Evolutionary conservation across 306 rosid genomes (phyloP).

Genomic region (Fragaria ananassa): DNA sequence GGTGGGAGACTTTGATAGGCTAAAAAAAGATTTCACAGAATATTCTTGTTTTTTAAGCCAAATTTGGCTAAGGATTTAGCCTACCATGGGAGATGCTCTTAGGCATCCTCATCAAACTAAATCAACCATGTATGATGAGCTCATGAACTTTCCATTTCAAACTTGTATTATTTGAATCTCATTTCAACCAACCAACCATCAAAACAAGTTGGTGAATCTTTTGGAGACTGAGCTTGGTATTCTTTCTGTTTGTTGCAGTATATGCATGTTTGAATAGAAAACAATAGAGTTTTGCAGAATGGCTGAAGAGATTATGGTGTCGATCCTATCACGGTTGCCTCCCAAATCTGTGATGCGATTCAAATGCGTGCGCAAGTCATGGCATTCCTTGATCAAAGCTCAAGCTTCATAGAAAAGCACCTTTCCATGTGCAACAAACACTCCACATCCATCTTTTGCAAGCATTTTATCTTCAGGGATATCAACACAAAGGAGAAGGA

Average conservation of each 20-base stretch:
- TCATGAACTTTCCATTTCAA: neutral
- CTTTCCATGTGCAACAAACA: neutral
- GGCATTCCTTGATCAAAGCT: neutral
- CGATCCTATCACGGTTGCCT: neutral
- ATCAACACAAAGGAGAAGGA: neutral
- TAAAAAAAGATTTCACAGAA: no score
- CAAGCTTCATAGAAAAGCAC: neutral
- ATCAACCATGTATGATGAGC: neutral
- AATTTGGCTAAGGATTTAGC: no score
- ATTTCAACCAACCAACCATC: neutral
- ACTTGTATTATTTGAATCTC: neutral
- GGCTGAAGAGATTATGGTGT: neutral
- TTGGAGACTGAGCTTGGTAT: neutral
- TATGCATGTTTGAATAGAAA: neutral
- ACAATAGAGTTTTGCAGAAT: neutral
- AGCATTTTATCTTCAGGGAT: neutral
- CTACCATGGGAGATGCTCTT: no score
- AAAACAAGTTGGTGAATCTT: neutral
- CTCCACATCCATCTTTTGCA: neutral
- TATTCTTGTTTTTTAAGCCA: no score
- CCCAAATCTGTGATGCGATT: slow-evolving; percentile 11
- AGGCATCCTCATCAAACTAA: neutral
- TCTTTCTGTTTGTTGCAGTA: neutral
- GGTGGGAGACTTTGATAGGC: no score
- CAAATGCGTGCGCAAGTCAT: neutral